Evolutionary conservation across 2,329 filamentous ascomycete genomes (phyloP).

Genomic region (Lizonia empirigonia): DNA sequence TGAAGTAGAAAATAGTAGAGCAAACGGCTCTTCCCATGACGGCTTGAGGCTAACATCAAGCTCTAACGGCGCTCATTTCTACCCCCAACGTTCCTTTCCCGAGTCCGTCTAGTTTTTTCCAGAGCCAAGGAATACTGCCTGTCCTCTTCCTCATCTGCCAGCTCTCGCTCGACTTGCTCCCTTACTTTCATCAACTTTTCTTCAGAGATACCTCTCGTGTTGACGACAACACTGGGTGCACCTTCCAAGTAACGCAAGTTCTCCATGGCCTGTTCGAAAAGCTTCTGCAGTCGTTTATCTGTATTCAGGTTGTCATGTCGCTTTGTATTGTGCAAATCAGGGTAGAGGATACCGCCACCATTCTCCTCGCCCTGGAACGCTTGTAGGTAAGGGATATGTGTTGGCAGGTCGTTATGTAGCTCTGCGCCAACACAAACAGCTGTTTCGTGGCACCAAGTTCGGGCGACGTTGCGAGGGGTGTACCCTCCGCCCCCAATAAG

Average conservation of each 20-base stretch:
- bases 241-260: conserved; percentile 84
- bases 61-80: conserved; percentile 48
- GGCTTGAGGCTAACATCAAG: too few species aligned
- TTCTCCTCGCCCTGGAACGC: conserved; percentile 84
- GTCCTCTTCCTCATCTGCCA: conserved; percentile 69
- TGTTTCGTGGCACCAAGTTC: conserved; percentile 96
- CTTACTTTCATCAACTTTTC: conserved; percentile 63
- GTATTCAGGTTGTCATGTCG: conserved; percentile 78
- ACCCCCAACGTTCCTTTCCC: conserved; percentile 54
- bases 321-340: conserved; percentile 79
- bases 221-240: conserved; percentile 76
- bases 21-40: not conserved
- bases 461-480: conserved; percentile 93
- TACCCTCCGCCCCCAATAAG: conserved; percentile 95
- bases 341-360: conserved; percentile 72
- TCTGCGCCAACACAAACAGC: conserved; percentile 80
- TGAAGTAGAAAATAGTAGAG: not conserved
- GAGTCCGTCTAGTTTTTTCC: conserved; percentile 47
- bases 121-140: conserved; percentile 63
- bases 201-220: conserved; percentile 79
- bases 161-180: conserved; percentile 69
- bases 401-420: conserved; percentile 75
- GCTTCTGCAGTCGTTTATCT: conserved; percentile 73
- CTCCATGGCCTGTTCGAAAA: conserved; percentile 79
- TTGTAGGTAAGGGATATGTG: conserved; percentile 81